Base-by-base conservation (phyloP, 176 grass and related monocot species). In the Poa pratensis region DNA sequence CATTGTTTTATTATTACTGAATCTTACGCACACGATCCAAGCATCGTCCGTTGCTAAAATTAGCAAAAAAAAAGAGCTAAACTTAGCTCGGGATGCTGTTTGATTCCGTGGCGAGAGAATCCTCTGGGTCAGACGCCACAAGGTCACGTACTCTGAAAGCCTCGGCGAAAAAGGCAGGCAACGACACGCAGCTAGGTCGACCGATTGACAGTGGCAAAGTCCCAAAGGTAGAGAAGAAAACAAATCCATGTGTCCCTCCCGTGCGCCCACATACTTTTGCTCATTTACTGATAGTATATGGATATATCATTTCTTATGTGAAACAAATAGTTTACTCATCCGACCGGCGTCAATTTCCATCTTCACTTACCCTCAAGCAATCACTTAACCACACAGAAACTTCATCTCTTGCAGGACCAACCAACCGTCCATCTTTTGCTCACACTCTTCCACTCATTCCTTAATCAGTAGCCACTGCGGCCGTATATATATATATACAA, bases 181-280 rank as follows among this genome's bases (percentile, higher is more conserved):
- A 39, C 27, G 46, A 61, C 66, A 40, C 23, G 15, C 27, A 39
- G 35, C 40, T 23, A 34, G 15, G 19, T 69, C 50, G 66, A 26
- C 23, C 67, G 26, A 75, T 30, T 75, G 73, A 27, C 73, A 75
- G 73, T 0, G 48, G 9, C 46, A 77, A 82, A 82, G 64, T 55
- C 54, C 73, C 79, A 90, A 86, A 90, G 73, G 65, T 64, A 26
- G 84, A 9, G 46, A 30, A 87, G 80, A 87, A 83, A 83, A 87
- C 89, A 87, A 87, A 87, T 68, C 84, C 89, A 90, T 30, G 30
- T 30, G 30, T 37, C 35, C 5, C 35, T 37, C 35, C 35, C 35
- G 35, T 37, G 35, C 35, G 35, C 35, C 35, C 35, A 37, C 35
- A 37, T 5, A 37, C 35, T 37, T 37, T 37, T 37, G 35, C 1